A percentile compares a stretch with the other conserved stretches of the same genome.
phyloP scores from a whole-genome alignment of 2,329 filamentous ascomycete species.

The Dichotomopilus funicola region DNA sequence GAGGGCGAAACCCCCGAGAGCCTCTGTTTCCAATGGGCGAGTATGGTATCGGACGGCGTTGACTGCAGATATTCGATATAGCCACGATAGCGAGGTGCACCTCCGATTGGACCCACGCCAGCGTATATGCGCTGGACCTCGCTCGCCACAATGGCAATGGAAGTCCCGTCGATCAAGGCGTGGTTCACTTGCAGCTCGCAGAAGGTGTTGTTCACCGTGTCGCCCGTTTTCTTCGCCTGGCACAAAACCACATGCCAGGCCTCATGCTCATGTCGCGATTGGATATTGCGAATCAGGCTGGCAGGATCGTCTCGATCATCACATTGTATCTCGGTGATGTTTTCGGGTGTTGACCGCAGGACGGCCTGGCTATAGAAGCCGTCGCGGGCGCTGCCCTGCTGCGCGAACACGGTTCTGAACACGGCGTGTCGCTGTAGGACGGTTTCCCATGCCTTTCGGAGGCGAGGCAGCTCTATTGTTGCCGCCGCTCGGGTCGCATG shows the following conservation, averaged over 20 bases:
- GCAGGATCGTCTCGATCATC: not conserved
- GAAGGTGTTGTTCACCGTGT: not conserved
- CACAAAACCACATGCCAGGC: not conserved
- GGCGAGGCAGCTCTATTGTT: not conserved
- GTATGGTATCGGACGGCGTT: not conserved
- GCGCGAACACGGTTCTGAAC: not conserved
- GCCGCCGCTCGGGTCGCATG: not conserved
- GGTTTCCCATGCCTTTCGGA: not conserved
- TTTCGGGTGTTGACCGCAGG: not conserved
- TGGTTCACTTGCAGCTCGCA: not conserved
- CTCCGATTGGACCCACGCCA: not conserved
- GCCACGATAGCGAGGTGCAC: not conserved
- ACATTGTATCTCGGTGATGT: not conserved
- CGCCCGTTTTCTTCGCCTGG: not conserved
- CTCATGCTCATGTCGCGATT: not conserved
- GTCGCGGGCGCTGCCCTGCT: not conserved
- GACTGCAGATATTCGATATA: not conserved
- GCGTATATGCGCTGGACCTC: not conserved
- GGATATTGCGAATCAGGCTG: not conserved
- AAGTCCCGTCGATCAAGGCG: not conserved
- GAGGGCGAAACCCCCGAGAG: not conserved
- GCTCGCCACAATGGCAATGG: not conserved
- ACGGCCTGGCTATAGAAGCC: not conserved
- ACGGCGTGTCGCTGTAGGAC: not conserved
- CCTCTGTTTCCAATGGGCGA: not conserved